These are phyloP conservation scores for Blumeriella jaapii DNA, from an alignment of 2,329 filamentous ascomycete genomes.

Conservation along the genomic window DNA sequence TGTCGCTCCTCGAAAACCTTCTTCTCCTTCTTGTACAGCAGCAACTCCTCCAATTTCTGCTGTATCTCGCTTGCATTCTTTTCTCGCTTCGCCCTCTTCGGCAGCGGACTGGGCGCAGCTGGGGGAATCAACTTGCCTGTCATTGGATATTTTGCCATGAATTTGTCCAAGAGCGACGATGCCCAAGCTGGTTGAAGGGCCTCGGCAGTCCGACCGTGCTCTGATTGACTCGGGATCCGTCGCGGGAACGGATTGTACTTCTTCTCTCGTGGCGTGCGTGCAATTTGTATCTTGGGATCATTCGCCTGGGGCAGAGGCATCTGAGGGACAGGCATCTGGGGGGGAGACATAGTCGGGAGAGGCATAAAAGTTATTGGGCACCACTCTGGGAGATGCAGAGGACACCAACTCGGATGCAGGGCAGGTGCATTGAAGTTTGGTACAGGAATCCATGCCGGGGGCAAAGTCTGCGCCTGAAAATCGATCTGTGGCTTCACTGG, in stretches of 20 bases:
- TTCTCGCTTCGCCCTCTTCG: constrained; percentile 1
- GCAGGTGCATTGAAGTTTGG: no score
- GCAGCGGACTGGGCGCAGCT: not conserved
- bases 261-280: no score
- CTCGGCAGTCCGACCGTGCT: constrained; percentile 16
- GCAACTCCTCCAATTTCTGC: constrained; percentile 5
- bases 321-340: no score
- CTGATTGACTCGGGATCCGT: constrained; percentile 9
- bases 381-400: no score
- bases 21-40: constrained; percentile 8
- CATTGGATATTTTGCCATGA: constrained; percentile 24
- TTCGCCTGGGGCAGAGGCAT: no score
- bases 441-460: not conserved
- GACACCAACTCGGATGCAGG: no score
- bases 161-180: constrained; percentile 18
- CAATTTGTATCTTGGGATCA: not conserved
- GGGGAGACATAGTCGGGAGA: no score
- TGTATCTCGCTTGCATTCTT: constrained; percentile 6
- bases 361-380: no score
- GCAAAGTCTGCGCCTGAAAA: no score
- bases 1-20: constrained; percentile 2
- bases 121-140: constrained; percentile 17
- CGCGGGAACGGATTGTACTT: not conserved
- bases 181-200: constrained; percentile 17
- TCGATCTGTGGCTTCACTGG: no score